Evolutionary conservation across 495 filamentous ascomycete genomes (phyloP).

Genomic region (Clavariopsis aquatica): DNA sequence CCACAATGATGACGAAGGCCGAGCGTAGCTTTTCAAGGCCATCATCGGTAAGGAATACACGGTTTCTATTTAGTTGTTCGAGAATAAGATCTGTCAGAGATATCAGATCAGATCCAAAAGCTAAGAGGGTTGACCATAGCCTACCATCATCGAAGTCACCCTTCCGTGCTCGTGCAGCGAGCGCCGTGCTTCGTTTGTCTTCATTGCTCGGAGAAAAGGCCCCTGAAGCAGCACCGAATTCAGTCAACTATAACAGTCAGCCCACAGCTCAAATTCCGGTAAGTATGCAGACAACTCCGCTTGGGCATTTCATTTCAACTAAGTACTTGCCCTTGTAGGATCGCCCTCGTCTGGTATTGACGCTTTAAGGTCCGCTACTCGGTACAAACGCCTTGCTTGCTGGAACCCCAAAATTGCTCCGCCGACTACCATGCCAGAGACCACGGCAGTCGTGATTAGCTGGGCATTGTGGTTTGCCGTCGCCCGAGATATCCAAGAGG

Average conservation of each 20-base stretch:
- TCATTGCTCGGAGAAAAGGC: conserved; percentile 62
- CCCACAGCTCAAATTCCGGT: background rate
- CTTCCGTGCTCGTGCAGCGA: conserved; percentile 76
- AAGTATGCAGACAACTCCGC: background rate
- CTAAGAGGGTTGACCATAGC: background rate
- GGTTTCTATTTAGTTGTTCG: conserved; percentile 93
- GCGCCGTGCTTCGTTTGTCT: conserved; percentile 71
- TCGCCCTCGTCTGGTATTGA: conserved; percentile 48
- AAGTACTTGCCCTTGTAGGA: conserved; percentile 38
- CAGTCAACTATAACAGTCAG: conserved; percentile 61
- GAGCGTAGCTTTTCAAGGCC: conserved; percentile 77
- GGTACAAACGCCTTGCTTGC: conserved; percentile 40
- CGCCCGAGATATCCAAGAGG: conserved; percentile 59
- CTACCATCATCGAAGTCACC: conserved; percentile 91
- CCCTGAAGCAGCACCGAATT: conserved; percentile 67
- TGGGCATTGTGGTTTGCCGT: conserved; percentile 60
- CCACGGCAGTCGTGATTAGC: conserved; percentile 71
- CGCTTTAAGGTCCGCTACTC: conserved; percentile 44
- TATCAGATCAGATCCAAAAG: conserved; percentile 11
- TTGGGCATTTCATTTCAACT: background rate
- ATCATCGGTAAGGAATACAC: conserved; percentile 81
- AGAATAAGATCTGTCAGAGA: conserved; percentile 72
- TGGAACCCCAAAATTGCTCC: conserved; percentile 58
- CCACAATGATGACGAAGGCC: conserved; percentile 85
- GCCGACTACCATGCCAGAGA: conserved; percentile 74